Conservation (phyloP, 768 basidiomycete species). For the Naematelia aurantialba region DNA sequence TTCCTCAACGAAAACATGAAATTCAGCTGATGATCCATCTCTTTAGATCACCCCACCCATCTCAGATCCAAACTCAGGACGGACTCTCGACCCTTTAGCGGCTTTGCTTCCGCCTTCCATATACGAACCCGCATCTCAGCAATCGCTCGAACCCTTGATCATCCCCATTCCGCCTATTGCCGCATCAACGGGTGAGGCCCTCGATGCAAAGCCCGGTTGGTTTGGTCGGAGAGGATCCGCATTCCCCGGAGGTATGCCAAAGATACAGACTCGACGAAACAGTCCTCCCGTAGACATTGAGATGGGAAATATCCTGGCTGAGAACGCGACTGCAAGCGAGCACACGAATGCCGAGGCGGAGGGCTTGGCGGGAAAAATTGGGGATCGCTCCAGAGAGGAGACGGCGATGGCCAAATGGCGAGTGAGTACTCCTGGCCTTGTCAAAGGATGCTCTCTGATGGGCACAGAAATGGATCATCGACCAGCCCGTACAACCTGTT, state of each 20-base stretch:
- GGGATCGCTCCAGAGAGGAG: slow-evolving; percentile 24
- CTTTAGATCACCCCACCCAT: too few relatives aligned
- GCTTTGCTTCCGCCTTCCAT: too few relatives aligned
- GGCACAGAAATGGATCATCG: slow-evolving; percentile 37
- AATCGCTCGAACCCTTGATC: background rate
- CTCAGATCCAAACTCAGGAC: too few relatives aligned
- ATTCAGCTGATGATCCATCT: too few relatives aligned
- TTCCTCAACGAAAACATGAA: too few relatives aligned
- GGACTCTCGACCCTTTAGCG: too few relatives aligned
- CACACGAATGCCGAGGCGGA: background rate
- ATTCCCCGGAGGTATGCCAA: background rate
- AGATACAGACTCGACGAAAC: background rate
- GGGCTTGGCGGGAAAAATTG: background rate
- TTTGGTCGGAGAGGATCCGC: background rate
- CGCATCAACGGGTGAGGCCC: background rate
- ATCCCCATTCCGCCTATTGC: background rate
- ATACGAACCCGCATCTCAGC: too few relatives aligned
- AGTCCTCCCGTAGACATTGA: background rate
- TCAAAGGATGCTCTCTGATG: slow-evolving; percentile 4
- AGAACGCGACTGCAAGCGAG: background rate
- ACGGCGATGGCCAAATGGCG: slow-evolving; percentile 40
- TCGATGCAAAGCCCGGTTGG: background rate
- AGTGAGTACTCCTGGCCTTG: slow-evolving; percentile 18
- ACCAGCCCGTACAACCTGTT: slow-evolving; percentile 19
- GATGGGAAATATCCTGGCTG: background rate